These are phyloP conservation scores for Quercus cerris DNA, from an alignment of 306 rosid species.

Conservation along the genomic window DNA sequence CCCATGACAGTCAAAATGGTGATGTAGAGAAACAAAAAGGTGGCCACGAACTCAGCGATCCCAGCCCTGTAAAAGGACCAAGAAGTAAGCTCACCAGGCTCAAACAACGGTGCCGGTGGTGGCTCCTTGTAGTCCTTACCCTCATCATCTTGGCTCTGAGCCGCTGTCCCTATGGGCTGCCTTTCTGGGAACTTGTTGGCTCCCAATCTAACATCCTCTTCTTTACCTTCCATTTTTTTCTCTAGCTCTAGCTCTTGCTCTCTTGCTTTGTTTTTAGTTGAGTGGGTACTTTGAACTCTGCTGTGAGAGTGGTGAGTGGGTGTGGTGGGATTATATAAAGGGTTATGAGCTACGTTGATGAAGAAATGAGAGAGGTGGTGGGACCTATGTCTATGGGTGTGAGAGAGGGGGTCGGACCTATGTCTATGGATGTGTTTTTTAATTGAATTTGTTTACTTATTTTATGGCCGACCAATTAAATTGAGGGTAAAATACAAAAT, in stretches of 20 bases:
- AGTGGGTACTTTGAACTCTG: not conserved
- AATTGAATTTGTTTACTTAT: slow-evolving; percentile 1
- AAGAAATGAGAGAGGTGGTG: not conserved
- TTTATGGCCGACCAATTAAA: slow-evolving; percentile 32
- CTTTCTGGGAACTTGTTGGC: slow-evolving; percentile 91
- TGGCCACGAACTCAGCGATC: slow-evolving; percentile 59
- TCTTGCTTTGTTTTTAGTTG: not conserved
- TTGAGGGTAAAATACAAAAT: too few relatives aligned
- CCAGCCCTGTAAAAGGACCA: slow-evolving; percentile 71
- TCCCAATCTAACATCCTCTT: slow-evolving; percentile 76
- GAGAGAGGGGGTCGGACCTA: slow-evolving; percentile 29
- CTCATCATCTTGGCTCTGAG: slow-evolving; percentile 69
- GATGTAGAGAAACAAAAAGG: slow-evolving; percentile 53
- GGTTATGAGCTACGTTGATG: not conserved
- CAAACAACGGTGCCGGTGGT: slow-evolving; percentile 66
- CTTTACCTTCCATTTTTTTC: slow-evolving; percentile 67
- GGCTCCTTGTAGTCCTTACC: slow-evolving; percentile 76
- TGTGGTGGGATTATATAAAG: slow-evolving; percentile 5
- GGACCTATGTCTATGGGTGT: too few relatives aligned
- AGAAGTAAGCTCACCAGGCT: slow-evolving; percentile 72
- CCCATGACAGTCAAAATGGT: slow-evolving; percentile 59
- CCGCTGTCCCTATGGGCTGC: slow-evolving; percentile 66
- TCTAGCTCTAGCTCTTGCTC: not conserved
- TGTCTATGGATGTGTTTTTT: not conserved
- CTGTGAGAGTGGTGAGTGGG: not conserved